A percentile compares a stretch with the other conserved stretches of the same genome.
Conservation (phyloP, 768 basidiomycete species). For the Antrodiella citrinella region DNA sequence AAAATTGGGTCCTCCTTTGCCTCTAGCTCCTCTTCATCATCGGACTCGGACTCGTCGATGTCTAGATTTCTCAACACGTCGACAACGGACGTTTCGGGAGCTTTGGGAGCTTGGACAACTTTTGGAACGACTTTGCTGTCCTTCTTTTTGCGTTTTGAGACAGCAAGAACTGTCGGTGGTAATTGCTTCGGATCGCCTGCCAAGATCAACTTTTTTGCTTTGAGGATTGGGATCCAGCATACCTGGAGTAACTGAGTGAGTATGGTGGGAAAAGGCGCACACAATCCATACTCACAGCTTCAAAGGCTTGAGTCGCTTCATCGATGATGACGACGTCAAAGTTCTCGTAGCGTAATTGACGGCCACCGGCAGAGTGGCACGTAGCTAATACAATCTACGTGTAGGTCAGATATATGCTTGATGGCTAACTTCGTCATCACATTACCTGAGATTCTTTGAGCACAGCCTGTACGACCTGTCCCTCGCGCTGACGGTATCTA, state of each 20-base stretch:
- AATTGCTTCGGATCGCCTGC: slow-evolving; percentile 96
- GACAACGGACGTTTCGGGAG: slow-evolving; percentile 1
- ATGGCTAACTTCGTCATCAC: too few species aligned
- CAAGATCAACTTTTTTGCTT: slow-evolving; percentile 80
- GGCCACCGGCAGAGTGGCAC: slow-evolving; percentile 87
- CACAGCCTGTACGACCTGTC: slow-evolving; percentile 74
- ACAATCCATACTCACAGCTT: slow-evolving; percentile 52
- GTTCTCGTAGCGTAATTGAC: slow-evolving; percentile 63
- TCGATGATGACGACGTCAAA: slow-evolving; percentile 97
- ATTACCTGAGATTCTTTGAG: slow-evolving; percentile 68
- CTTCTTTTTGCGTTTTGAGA: slow-evolving; percentile 25
- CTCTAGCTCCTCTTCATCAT: background rate
- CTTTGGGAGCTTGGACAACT: background rate
- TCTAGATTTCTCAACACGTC: slow-evolving; percentile 5
- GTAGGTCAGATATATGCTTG: background rate
- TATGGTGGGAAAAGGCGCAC: background rate
- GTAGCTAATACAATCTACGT: slow-evolving; percentile 82
- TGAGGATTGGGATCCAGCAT: slow-evolving; percentile 95
- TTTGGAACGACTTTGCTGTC: background rate
- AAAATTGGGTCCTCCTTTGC: background rate
- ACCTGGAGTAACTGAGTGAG: slow-evolving; percentile 33
- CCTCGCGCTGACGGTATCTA: slow-evolving; percentile 86
- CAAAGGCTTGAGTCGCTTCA: slow-evolving; percentile 94
- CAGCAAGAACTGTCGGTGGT: slow-evolving; percentile 84
- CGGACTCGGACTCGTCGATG: background rate